Evolutionary conservation across 164 flowering plant species (phyloP), one percentile per base, ranked within the genome.

Genomic region (Magnolia changhungtana): DNA sequence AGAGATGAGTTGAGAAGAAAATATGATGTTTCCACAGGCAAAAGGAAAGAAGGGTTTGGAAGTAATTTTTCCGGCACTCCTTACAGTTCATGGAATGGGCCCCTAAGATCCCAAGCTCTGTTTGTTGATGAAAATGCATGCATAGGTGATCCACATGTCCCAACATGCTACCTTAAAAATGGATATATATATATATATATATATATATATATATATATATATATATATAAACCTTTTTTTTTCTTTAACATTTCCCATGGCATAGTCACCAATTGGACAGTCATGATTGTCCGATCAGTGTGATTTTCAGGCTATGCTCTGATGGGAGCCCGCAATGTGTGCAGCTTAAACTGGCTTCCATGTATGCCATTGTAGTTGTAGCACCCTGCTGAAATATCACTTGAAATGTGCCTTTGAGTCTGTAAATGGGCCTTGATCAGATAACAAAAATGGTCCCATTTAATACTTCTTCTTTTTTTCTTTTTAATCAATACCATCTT

Each of bases 61-160:
- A 74, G 67, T 69, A 80, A 50, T 63, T 63, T 59, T 69, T 20
- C 80, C 64, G 75, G 69, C 51, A 49, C 78, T 63, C 83, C 80
- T 69, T 81, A 61, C 70, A 88, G 90, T 80, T 74, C 88, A 16
- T 89, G 93, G 91, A 85, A 86, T 16, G 96, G 91, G 8, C 89
- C 90, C 20, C 64, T 83, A 63, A 85, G 90, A 81, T 84, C 91
- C 50, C 84, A 88, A 61, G 93, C 91, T 80, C 83, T 90, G 10
- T 90, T 90, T 83, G 92, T 91, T 66, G 95, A 91, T 84, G 90
- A 85, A 82, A 89, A 83, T 82, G 80, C 87, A 19, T 91, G 93
- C 85, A 84, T 88, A 84, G 93, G 95, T 84, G 20, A 63, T 68
- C 64, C 27, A 65, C 50, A 29, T 21, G 14, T 21, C 67, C 37